Base-by-base conservation (phyloP, 345 rosid genomes). In the Atalantia buxifolia region DNA sequence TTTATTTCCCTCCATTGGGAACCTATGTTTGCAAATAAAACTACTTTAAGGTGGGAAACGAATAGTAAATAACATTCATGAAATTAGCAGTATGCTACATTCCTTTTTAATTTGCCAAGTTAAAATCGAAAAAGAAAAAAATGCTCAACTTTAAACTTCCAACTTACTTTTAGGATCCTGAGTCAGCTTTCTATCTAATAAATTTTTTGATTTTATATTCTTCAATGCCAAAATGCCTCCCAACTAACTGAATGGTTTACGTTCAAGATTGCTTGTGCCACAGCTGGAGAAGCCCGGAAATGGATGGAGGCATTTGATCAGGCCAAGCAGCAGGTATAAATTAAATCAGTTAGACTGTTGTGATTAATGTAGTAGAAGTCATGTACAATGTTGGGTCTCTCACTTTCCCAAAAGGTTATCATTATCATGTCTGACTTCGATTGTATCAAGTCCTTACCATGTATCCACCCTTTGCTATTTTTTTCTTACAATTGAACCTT, bases 261-360 rank as follows among this genome's bases (percentile, higher is more conserved):
- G 70, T 89, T 86, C 60, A 76, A 95, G 99, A 92, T 96, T 88
- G 99, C 97, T 80, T 94, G 98, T 87, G 88, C 90, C 76, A 83
- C 92, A 2, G 97, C 97, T 81, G 99, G 93, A 84, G 98, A 96
- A 88, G 90, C 91, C 78, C 77, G 79, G 55, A 89, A 91, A 79
- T 96, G 99, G 99, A 85, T 88, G 81, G 98, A 96, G 78, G 99
- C 99, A 75, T 96, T 96, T 89, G 92, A 94, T 80, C 88, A 87
- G 53, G 98, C 98, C 81, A 96, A 94, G 88, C 97, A 96, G 77
- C 99, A 94, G 95, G 99, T 96, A 83, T 42, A n/a, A 71, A 35
- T 53, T 14, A 76, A 80, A 42, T 69, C 59, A 53, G 62, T 60
- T 78, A 27, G 80, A 70, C 33, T 53, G 76, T 72, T 65, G 30